Base-by-base conservation (phyloP, 805 yeast genomes). In the Lachancea fermentati region DNA sequence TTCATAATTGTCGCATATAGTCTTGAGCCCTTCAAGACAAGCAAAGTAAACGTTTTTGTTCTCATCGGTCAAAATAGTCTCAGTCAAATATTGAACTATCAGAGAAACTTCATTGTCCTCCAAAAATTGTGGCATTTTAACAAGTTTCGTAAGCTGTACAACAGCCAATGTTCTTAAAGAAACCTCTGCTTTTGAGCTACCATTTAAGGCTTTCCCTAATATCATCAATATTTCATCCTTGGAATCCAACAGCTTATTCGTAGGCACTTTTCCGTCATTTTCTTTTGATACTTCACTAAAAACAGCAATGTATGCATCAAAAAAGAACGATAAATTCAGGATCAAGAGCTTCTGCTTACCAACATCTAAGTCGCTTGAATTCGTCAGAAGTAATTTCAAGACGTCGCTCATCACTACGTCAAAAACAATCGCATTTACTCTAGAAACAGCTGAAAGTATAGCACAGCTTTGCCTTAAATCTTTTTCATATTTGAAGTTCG, bases 221-320 rank as follows among this genome's bases (percentile, higher is more conserved):
- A 81, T 65, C 39, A 79, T 75, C 22, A 88, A 62, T 12, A 89
- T 65, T 30, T 78, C 78, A 51, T 88, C 95, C 46, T 83, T 79
- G 57, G 65, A 74, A 5, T 57, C 49, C 12, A 60, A 49, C 37
- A 85, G 57, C 6, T 68, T 60, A 45, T 71, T 73, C 4, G 49
- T 47, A 7, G 54, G 38, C 2, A 47, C 24, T 5, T 34, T 19
- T 25, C 35, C 16, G 7, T 22, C 14, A 4, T 24, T 45, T 5
- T 35, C 40, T 4, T 41, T 42, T 24, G 43, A 37, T 9, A 12
- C 12, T 12, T 63, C 52, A 3, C 65, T 68, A 49, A 72, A 72
- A 14, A 84, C 66, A n/a, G 54, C 52, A 8, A 62, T 54, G 41
- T 76, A 75, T 0, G 82, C 65, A 30, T 66, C 72, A 14, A 78